Conservation (phyloP, 192 early-diverging fungal genomes). For the Mortierella claussenii region DNA sequence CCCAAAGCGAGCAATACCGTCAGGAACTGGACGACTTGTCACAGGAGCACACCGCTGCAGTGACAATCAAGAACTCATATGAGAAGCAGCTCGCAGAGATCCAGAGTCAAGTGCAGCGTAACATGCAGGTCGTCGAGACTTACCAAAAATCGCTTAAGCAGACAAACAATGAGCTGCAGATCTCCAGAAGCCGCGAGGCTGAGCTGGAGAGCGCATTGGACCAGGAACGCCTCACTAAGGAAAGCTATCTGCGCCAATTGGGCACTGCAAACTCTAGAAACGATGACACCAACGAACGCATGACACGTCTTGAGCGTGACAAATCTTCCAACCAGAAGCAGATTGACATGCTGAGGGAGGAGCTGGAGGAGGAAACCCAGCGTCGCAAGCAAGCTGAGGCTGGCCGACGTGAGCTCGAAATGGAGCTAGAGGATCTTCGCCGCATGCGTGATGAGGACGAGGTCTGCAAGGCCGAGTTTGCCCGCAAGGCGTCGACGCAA, state of each 20-base stretch:
- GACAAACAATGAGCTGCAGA: constrained; percentile 47
- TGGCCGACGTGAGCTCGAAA: constrained; percentile 38
- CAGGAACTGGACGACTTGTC: constrained; percentile 62
- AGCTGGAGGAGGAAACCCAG: constrained; percentile 47
- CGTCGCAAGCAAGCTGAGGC: constrained; percentile 44
- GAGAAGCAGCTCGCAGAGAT: constrained; percentile 48
- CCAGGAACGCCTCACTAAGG: constrained; percentile 49
- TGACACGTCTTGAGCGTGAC: constrained; percentile 46
- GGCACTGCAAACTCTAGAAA: constrained; percentile 51
- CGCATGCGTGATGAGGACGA: constrained; percentile 41
- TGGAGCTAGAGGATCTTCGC: constrained; percentile 40
- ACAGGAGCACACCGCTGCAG: constrained; percentile 37
- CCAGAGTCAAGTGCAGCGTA: constrained; percentile 40
- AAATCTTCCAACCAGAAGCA: constrained; percentile 49
- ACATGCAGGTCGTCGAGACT: constrained; percentile 40
- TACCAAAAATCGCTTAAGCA: constrained; percentile 47
- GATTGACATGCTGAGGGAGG: constrained; percentile 45
- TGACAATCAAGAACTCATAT: constrained; percentile 27
- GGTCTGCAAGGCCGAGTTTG: constrained; percentile 47
- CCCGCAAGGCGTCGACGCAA: constrained; percentile 26
- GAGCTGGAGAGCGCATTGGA: constrained; percentile 46
- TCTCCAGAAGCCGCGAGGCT: constrained; percentile 34
- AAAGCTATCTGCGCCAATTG: constrained; percentile 45
- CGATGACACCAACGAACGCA: constrained; percentile 43
- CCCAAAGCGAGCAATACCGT: constrained; percentile 58